Percentiles rank a stretch among this genome's conserved stretches.
Evolutionary conservation across 2,329 filamentous ascomycete genomes (phyloP).

Genomic region (Cytospora piceicola): DNA sequence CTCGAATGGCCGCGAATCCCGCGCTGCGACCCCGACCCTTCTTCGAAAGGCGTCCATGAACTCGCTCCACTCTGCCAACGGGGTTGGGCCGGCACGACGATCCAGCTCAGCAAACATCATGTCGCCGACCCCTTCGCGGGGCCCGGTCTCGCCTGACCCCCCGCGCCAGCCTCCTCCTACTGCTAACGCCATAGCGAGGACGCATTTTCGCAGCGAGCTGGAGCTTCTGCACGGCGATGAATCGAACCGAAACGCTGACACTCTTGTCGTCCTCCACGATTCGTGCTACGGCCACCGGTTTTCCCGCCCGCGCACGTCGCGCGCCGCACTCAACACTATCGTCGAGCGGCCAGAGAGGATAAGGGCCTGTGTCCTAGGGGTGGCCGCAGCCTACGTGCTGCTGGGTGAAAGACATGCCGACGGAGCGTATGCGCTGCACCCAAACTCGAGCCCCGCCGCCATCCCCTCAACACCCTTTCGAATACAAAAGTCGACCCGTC

Average conservation of each 20-base stretch:
- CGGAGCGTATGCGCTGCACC: constrained; percentile 69
- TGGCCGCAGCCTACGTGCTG: constrained; percentile 88
- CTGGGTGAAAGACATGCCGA: constrained; percentile 79
- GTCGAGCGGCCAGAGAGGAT: constrained; percentile 93
- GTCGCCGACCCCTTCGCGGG: constrained; percentile 47
- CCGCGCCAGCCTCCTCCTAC: constrained; percentile 49
- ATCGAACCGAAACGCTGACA: constrained; percentile 55
- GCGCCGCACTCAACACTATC: constrained; percentile 73
- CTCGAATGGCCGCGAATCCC: constrained; percentile 45
- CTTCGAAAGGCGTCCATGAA: constrained; percentile 61
- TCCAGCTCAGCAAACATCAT: constrained; percentile 51
- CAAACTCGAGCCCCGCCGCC: constrained; percentile 57
- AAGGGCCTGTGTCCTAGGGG: constrained; percentile 78
- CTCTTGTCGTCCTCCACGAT: constrained; percentile 87
- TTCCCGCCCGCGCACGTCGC: constrained; percentile 78
- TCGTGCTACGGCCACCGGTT: constrained; percentile 94
- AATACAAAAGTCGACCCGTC: constrained; percentile 79
- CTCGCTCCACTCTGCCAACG: constrained; percentile 57
- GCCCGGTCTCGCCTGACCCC: constrained; percentile 43
- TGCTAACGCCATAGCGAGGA: constrained; percentile 62
- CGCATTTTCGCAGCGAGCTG: constrained; percentile 73
- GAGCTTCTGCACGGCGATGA: constrained; percentile 59
- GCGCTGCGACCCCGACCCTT: constrained; percentile 54
- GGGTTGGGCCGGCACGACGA: constrained; percentile 50
- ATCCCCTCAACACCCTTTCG: constrained; percentile 74